These are phyloP conservation scores for Epichloe scottii DNA, from an alignment of 2,329 filamentous ascomycete genomes.

Conservation along the genomic window DNA sequence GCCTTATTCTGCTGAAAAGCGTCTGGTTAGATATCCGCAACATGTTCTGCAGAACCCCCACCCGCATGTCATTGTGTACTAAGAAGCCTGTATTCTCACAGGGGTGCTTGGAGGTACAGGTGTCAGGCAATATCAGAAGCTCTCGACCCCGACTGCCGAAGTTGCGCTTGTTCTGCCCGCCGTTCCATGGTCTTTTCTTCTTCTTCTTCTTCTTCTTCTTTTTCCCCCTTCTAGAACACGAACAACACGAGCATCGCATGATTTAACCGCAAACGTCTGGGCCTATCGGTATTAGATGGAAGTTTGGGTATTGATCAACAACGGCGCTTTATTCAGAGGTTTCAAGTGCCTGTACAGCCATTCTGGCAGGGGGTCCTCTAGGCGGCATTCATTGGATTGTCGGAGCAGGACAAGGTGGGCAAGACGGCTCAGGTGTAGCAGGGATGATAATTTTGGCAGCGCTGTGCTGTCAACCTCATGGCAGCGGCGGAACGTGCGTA, in stretches of 20 bases:
- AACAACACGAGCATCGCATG: not conserved
- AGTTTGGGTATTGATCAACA: constrained; percentile 2
- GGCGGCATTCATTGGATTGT: not conserved
- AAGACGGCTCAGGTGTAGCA: too few relatives aligned
- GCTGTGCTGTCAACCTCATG: too few relatives aligned
- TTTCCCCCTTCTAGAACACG: not conserved
- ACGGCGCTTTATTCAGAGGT: not conserved
- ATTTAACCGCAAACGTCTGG: not conserved
- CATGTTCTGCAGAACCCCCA: too few relatives aligned
- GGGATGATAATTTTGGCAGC: too few relatives aligned
- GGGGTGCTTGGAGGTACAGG: not conserved
- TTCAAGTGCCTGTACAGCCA: not conserved
- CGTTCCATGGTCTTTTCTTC: not conserved
- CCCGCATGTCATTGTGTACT: too few relatives aligned
- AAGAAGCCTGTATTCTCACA: not conserved
- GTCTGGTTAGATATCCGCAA: too few relatives aligned
- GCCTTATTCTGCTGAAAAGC: not conserved
- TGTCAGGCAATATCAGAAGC: not conserved
- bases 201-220: not conserved
- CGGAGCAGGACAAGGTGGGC: not conserved
- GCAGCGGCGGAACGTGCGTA: too few relatives aligned
- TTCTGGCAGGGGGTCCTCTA: not conserved
- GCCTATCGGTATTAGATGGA: not conserved
- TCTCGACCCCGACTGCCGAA: constrained; percentile 1
- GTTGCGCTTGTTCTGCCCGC: not conserved